Base-by-base conservation (phyloP, 106 monocot genomes). In the Acorus calamus region DNA sequence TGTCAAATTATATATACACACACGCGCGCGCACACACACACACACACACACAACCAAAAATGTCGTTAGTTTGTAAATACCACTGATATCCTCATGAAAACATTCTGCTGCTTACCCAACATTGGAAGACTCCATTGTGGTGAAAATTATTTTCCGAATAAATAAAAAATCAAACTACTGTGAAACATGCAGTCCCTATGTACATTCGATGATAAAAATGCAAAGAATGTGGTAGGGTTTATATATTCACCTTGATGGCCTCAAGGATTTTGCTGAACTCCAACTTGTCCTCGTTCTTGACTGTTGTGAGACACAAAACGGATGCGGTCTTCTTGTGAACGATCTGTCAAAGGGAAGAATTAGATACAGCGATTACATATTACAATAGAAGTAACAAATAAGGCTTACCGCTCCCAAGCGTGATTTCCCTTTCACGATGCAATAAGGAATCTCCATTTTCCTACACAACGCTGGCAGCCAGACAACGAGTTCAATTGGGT, bases 391-490 rank as follows among this genome's bases (percentile, higher is more conserved):
- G 62, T 44, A 56, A 46, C 13, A 52, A 5, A 51, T n/a, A 47
- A 66, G 56, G 48, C 71, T 42, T 63, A 82, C 86, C 14, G 86
- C 50, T 74, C 86, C 86, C 62, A 82, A 53, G 7, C 82, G 79
- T 7, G 86, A 66, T 71, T 82, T 86, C 67, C 86, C 86, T 68
- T 86, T 86, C 2, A 82, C 86, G 44, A 86, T 86, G 59, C 86
- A 86, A 64, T 79, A 86, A 49, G 86, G 82, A 45, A 86, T 70
- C 66, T 86, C 82, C 86, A 86, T 86, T 73, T 86, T 86, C 71
- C 86, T 70, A 64, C 86, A 86, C 52, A 86, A 65, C 53, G 86
- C 82, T 3, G 82, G 86, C 52, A 86, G 79, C 85, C 85, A 85
- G 44, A 85, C 78, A 4, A 85, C 85, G 4, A 85, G 72, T 62